Percentiles rank a stretch among this genome's conserved stretches.
These are phyloP conservation scores for Trypanosoma scelopori DNA, from an alignment of 208 protist species.

Conservation along the genomic window DNA sequence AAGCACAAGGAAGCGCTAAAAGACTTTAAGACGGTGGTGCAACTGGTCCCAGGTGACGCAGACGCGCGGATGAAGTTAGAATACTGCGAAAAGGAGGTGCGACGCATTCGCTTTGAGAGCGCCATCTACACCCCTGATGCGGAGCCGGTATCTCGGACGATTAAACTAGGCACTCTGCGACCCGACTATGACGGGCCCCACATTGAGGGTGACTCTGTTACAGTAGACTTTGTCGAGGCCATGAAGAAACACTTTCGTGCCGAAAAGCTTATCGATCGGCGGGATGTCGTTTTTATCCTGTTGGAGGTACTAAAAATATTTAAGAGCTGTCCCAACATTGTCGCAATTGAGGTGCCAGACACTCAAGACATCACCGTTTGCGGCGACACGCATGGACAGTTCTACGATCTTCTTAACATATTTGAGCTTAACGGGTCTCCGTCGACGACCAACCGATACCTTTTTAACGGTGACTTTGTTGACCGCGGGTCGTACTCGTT, in stretches of 20 bases:
- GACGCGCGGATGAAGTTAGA: constrained; percentile 92
- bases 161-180: constrained; percentile 70
- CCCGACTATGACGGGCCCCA: constrained; percentile 72
- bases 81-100: constrained; percentile 93
- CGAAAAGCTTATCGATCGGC: constrained; percentile 85
- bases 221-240: constrained; percentile 73
- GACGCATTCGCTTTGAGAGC: constrained; percentile 92
- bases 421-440: constrained; percentile 93
- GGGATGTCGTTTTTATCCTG: constrained; percentile 86
- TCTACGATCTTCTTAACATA: constrained; percentile 97
- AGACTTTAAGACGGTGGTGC: constrained; percentile 90
- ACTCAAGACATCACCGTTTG: constrained; percentile 95
- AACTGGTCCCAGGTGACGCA: constrained; percentile 89
- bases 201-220: constrained; percentile 71
- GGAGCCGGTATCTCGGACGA: constrained; percentile 63
- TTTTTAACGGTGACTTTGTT: constrained; percentile 97
- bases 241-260: constrained; percentile 77
- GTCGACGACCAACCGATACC: constrained; percentile 90
- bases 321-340: constrained; percentile 84
- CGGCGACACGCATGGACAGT: constrained; percentile 99
- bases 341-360: constrained; percentile 83
- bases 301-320: constrained; percentile 78
- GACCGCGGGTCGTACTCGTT: constrained; percentile 97
- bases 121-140: constrained; percentile 92
- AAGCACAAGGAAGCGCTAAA: constrained; percentile 96